These are phyloP conservation scores for Penicillium sp. DNA, from an alignment of 2,329 filamentous ascomycete species.

Conservation along the genomic window DNA sequence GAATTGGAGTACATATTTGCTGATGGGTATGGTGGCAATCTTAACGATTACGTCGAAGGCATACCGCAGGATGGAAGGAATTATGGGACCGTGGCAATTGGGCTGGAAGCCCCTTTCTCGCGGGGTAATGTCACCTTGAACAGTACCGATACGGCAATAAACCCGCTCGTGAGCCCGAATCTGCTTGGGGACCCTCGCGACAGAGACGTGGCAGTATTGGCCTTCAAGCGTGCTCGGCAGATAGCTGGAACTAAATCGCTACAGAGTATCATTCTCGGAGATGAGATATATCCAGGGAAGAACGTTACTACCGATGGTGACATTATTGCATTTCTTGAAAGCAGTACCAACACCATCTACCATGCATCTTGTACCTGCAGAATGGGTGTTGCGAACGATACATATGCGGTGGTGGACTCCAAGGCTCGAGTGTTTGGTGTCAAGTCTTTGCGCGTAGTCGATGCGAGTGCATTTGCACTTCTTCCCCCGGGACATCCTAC, in stretches of 20 bases:
- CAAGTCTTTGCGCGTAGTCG: constrained; percentile 30
- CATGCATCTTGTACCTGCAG: constrained; percentile 26
- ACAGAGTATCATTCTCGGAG: constrained; percentile 29
- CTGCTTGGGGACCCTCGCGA: neutral
- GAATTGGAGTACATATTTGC: too few relatives aligned
- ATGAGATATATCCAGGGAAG: constrained; percentile 37
- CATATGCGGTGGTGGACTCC: constrained; percentile 30
- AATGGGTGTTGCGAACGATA: constrained; percentile 31
- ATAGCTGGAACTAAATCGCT: neutral
- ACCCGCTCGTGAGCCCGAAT: neutral
- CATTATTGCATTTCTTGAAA: too few relatives aligned
- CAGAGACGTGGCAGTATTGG: neutral
- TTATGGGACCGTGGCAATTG: too few relatives aligned
- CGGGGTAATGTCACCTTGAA: neutral
- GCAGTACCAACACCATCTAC: too few relatives aligned
- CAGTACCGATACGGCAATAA: neutral
- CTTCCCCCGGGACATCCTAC: constrained; percentile 42
- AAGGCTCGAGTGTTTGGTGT: constrained; percentile 27
- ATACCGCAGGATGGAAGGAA: too few relatives aligned
- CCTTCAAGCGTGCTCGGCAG: neutral
- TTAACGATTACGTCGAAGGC: too few relatives aligned
- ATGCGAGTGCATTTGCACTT: constrained; percentile 31
- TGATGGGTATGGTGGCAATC: too few relatives aligned
- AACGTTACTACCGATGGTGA: constrained; percentile 40
- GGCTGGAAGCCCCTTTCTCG: too few relatives aligned